Conservation (phyloP, 306 rosid species). For the Cucumis hystrix region DNA sequence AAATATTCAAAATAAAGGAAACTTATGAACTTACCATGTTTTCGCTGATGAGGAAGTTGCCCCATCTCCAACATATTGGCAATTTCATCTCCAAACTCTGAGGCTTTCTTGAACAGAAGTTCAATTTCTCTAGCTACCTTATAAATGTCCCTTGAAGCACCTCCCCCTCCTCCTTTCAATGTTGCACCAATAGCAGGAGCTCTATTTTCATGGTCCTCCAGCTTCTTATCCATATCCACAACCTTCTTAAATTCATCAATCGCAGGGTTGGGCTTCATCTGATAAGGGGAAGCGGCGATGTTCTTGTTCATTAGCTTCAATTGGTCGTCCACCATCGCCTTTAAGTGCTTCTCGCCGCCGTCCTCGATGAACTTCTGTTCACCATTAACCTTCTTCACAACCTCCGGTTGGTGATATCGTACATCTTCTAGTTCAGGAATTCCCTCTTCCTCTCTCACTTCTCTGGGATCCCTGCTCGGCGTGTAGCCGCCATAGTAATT, state of each 20-base stretch:
- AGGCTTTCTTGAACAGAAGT: conserved; percentile 60
- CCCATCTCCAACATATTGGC: conserved; percentile 72
- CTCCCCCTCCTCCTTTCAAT: conserved; percentile 16
- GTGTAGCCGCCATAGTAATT: conserved; percentile 39
- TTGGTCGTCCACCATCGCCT: conserved; percentile 12
- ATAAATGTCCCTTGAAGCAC: conserved; percentile 35
- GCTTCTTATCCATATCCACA: conserved; percentile 32
- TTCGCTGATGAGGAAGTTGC: conserved; percentile 46
- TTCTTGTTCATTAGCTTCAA: not conserved
- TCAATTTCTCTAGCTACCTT: conserved; percentile 65
- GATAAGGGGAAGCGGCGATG: not conserved
- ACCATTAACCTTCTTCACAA: conserved; percentile 74
- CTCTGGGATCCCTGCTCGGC: conserved; percentile 62
- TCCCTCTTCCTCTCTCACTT: conserved; percentile 76
- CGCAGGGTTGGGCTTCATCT: no score
- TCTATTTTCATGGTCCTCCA: conserved; percentile 27
- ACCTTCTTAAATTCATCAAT: conserved; percentile 27
- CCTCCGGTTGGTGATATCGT: conserved; percentile 45
- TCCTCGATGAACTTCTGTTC: conserved; percentile 33
- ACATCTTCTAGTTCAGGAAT: conserved; percentile 94
- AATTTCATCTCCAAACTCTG: conserved; percentile 56
- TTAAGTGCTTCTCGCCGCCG: conserved; percentile 16
- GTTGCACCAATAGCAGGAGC: conserved; percentile 20
- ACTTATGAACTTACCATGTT: conserved; percentile 24
- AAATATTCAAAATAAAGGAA: not conserved